Evolutionary conservation across 1,139 yeast genomes (phyloP).

Genomic region (Nakaseomyces sp.): DNA sequence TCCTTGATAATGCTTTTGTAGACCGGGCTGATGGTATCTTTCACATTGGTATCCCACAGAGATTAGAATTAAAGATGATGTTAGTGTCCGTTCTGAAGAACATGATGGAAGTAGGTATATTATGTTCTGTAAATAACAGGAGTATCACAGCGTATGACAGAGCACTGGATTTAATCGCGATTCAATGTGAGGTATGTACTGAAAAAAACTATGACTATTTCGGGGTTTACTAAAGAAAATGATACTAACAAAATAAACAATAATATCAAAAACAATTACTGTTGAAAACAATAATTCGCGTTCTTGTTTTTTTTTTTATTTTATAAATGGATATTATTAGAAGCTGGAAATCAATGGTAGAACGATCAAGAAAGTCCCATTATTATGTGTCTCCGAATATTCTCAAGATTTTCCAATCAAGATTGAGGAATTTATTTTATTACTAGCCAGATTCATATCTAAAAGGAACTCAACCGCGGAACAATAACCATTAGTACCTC

Average conservation of each 20-base stretch:
- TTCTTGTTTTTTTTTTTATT: too few relatives aligned
- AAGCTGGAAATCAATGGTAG: slow-evolving; percentile 24
- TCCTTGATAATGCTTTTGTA: slow-evolving; percentile 33
- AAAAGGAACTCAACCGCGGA: neutral
- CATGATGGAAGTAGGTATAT: slow-evolving; percentile 15
- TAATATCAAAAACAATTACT: neutral
- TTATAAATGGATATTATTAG: slow-evolving; percentile 6
- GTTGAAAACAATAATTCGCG: too few relatives aligned
- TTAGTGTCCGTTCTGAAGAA: slow-evolving; percentile 20
- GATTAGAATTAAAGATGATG: slow-evolving; percentile 23
- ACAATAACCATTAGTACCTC: too few relatives aligned
- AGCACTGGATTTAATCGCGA: slow-evolving; percentile 15
- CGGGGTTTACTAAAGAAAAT: slow-evolving; percentile 5
- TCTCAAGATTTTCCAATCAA: slow-evolving; percentile 21
- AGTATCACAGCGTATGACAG: slow-evolving; percentile 10
- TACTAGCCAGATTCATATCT: neutral
- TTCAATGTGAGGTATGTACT: slow-evolving; percentile 24
- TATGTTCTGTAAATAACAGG: slow-evolving; percentile 9
- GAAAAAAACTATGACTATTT: neutral
- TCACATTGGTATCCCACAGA: slow-evolving; percentile 28
- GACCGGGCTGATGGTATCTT: slow-evolving; percentile 34
- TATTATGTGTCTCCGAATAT: slow-evolving; percentile 26
- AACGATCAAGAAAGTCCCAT: slow-evolving; percentile 24
- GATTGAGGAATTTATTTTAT: slow-evolving; percentile 16
- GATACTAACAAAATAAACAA: neutral